Evolutionary conservation across 768 basidiomycete species (phyloP).

Genomic region (Lactarius evosmus): DNA sequence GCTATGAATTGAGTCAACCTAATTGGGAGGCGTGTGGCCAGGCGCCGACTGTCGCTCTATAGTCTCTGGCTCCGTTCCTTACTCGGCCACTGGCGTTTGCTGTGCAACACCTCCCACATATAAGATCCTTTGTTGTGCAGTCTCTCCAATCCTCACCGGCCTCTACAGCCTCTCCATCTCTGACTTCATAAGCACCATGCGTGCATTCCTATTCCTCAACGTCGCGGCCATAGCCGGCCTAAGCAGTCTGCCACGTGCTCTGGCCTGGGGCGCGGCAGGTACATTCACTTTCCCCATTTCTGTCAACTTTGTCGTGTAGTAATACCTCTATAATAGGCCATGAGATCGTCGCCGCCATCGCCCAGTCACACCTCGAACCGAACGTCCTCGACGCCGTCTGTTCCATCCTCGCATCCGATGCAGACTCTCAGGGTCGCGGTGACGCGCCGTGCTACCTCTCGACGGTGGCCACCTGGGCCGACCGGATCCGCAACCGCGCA

Average conservation of each 20-base stretch:
- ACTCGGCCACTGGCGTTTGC: not conserved
- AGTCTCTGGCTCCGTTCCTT: not conserved
- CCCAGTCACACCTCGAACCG: slow-evolving; percentile 86
- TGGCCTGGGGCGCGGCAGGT: slow-evolving; percentile 23
- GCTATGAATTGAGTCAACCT: not conserved
- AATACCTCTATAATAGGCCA: slow-evolving; percentile 53
- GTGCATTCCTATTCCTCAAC: not conserved
- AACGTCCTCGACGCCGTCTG: slow-evolving; percentile 63
- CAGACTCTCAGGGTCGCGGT: slow-evolving; percentile 32
- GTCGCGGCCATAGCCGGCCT: slow-evolving; percentile 1
- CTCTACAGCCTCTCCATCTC: not conserved
- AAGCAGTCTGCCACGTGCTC: not conserved
- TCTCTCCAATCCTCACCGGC: not conserved
- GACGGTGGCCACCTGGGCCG: slow-evolving; percentile 86
- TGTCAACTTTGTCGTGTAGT: not conserved
- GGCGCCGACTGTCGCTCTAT: not conserved
- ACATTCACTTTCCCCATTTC: not conserved
- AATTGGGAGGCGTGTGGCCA: not conserved
- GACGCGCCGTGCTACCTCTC: slow-evolving; percentile 69
- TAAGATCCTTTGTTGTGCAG: not conserved
- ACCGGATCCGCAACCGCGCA: slow-evolving; percentile 50
- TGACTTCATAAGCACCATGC: not conserved
- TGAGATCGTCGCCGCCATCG: slow-evolving; percentile 91
- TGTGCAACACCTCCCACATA: not conserved
- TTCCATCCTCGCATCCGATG: slow-evolving; percentile 55